Conservation (phyloP, 106 monocot genomes). For the Alisma plantagoaquatica region DNA sequence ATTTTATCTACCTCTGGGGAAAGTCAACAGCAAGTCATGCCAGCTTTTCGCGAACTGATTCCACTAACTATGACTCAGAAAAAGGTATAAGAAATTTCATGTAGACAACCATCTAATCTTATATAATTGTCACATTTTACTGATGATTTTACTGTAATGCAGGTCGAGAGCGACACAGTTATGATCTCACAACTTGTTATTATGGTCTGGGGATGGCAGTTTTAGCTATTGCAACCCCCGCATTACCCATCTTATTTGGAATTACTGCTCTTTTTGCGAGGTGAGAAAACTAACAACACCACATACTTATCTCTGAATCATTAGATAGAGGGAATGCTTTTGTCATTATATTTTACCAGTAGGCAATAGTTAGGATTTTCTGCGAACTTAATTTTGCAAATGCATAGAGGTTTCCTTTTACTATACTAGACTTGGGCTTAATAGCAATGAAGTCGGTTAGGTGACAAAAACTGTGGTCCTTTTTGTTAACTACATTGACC, state of each 20-base stretch:
- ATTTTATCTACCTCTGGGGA: slow-evolving; percentile 60
- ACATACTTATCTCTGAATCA: background rate
- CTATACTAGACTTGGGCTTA: background rate
- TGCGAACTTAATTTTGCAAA: background rate
- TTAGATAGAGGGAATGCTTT: background rate
- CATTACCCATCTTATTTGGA: slow-evolving; percentile 63
- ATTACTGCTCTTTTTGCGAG: slow-evolving; percentile 86
- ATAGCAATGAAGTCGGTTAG: background rate
- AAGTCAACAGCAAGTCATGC: slow-evolving; percentile 33
- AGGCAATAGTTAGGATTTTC: background rate
- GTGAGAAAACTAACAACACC: slow-evolving; percentile 18
- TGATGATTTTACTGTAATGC: too few species aligned
- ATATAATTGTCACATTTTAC: too few species aligned
- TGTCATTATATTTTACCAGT: background rate
- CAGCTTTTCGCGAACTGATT: slow-evolving; percentile 18
- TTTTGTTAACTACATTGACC: too few species aligned
- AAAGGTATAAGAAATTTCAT: slow-evolving; percentile 50
- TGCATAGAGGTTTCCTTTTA: background rate
- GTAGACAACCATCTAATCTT: too few species aligned
- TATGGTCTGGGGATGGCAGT: slow-evolving; percentile 70
- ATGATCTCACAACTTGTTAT: slow-evolving; percentile 35
- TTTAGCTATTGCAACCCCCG: slow-evolving; percentile 50
- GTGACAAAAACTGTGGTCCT: too few species aligned
- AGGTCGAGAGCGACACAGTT: slow-evolving; percentile 56
- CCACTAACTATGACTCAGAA: slow-evolving; percentile 49